Evolutionary conservation across 306 rosid genomes (phyloP), one percentile per base, ranked within the genome.

Genomic region (Sophora flavescens): DNA sequence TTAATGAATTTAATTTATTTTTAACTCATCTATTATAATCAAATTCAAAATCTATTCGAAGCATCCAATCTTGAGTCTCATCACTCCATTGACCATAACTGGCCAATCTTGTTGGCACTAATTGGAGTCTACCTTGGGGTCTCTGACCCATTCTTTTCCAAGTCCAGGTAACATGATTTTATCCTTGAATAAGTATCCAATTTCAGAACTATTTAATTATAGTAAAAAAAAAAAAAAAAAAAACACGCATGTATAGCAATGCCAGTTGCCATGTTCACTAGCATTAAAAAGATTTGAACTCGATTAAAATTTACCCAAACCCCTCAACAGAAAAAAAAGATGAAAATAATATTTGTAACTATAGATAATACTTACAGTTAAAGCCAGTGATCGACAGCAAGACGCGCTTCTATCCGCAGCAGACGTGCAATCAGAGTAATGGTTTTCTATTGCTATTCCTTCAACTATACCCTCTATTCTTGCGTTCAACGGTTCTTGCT

Each of bases 351-450:
- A 45, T 45, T 45, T 1, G 41, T 16, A 63, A 62, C 50, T 16
- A 22, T 11, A 66, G n/a, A 28, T 3, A 14, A 14, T 72, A 61
- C 97, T 90, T 88, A 94, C 98, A 1, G 88, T 77, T 3, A 94
- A 84, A 83, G 96, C 97, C 57, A 94, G 78, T 33, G 93, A 86
- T 85, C 94, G 89, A 68, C 89, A 92, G 56, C 74, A 83, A 75
- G 94, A 88, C 2, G 88, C 92, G 53, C 85, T 85, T 78, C 92
- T 84, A 73, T 89, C 87, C 10, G 93, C 88, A 10, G 91, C 86
- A 45, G 89, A 72, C 2, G 89, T 78, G 84, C 97, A 90, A 63
- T 83, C 70, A 10, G 87, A 38, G 72, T 77, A 74, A 16, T 81
- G 87, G 14, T 45, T 82, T 58, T 76, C 78, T 18, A 32, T 48